Evolutionary conservation across 164 flowering plant species (phyloP).

Genomic region (Platanus orientalis): DNA sequence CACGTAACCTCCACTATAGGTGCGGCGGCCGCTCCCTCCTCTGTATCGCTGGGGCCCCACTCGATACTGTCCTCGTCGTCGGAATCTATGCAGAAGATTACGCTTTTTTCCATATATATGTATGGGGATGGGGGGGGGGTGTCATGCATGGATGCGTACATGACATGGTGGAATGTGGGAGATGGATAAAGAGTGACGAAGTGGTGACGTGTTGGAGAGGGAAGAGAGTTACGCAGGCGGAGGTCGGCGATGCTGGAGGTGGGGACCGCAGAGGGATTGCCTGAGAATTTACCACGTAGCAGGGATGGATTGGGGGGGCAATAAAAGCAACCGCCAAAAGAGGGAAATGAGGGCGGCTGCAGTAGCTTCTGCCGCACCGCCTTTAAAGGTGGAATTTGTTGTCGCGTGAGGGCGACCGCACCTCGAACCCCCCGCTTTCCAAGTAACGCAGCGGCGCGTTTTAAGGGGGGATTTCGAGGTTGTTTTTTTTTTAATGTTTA

Average conservation of each 20-base stretch:
- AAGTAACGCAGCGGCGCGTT: neutral
- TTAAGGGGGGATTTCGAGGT: neutral
- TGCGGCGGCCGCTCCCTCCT: constrained; percentile 58
- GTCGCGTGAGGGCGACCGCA: constrained; percentile 2
- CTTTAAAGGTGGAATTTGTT: constrained; percentile 23
- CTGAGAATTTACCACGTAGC: constrained; percentile 15
- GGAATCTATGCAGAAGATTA: constrained; percentile 27
- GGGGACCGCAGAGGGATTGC: constrained; percentile 1
- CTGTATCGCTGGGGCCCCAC: constrained; percentile 27
- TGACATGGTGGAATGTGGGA: neutral
- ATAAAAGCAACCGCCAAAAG: constrained; percentile 13
- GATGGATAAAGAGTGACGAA: neutral
- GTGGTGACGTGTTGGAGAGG: neutral
- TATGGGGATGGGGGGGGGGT: neutral
- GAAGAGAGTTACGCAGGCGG: too few species aligned
- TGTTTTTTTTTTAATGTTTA: neutral
- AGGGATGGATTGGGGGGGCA: neutral
- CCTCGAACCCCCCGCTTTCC: neutral
- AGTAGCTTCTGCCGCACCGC: constrained; percentile 12
- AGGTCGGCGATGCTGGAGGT: neutral
- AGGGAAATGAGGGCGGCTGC: constrained; percentile 18
- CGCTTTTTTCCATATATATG: neutral
- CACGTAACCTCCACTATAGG: constrained; percentile 22
- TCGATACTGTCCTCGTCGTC: constrained; percentile 15
- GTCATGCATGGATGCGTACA: neutral